Evolutionary conservation across 192 early-diverging fungal genomes (phyloP), one percentile per base, ranked within the genome.

Genomic region (Podila epicladia): DNA sequence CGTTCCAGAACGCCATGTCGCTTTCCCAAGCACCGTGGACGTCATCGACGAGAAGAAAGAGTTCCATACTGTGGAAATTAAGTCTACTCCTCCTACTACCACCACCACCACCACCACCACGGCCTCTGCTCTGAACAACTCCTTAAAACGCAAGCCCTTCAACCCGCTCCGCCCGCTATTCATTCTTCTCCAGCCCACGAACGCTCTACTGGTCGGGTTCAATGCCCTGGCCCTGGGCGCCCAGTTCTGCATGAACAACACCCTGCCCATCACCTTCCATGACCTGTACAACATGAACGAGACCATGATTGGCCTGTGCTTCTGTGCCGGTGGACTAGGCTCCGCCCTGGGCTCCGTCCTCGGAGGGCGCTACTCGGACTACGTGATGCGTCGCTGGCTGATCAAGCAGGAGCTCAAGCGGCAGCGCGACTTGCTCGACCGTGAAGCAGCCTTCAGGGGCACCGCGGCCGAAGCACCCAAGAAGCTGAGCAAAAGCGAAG

Each of bases 311-410:
- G 85, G 87, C 1, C 22, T 86, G 3, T 83, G 82, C 28, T 88
- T 85, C 67, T 69, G 87, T 58, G 67, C 74, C 13, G 67, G 68
- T n/a, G 88, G 86, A 4, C 19, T 76, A 11, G 88, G 86, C 15
- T 78, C 72, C 9, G 64, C 83, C 6, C 6, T 79, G 22, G 86
- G 88, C 20, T 82, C 83, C 8, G 38, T 86, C 20, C 33, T 83
- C 9, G 73, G 64, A 26, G 87, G 87, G 17, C 66, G 75, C n/a
- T 84, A 74, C 59, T 73, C 75, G 22, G 82, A 84, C 41, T 74
- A 69, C 37, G 72, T 84, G 37, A 65, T 84, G 50, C 70, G 70
- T 17, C 64, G 57, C 13, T 79, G 76, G 76, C 59, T 79, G 65
- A 68, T 79, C 65, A 72, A 72, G 19, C 70, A 74, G 37, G 75